Percentiles rank a stretch among this genome's conserved stretches.
These are phyloP conservation scores for Chlamydomonas incerta DNA, from an alignment of 139 green algal species.

Conservation along the genomic window DNA sequence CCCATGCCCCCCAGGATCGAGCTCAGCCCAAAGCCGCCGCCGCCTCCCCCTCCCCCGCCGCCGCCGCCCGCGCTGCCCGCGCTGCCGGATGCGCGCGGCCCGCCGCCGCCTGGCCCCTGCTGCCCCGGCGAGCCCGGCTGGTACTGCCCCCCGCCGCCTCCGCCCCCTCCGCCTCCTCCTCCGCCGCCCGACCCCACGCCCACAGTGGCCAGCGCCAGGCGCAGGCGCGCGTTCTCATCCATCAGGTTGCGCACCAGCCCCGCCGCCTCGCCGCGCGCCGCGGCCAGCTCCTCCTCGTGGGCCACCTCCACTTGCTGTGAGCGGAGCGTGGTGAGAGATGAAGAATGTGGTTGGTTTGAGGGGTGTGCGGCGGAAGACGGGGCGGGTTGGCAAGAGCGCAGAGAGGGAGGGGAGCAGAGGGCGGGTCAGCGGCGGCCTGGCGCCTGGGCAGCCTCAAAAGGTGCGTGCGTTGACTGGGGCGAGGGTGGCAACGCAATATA, in stretches of 20 bases:
- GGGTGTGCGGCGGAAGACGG: no score
- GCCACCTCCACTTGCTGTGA: constrained; percentile 20
- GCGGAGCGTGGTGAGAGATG: no score
- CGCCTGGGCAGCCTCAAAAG: no score
- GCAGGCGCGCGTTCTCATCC: constrained; percentile 24
- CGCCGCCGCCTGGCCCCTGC: background rate
- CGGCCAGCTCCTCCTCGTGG: constrained; percentile 18
- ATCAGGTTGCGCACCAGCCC: background rate
- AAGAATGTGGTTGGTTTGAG: no score
- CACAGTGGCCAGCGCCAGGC: no score
- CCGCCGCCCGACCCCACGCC: background rate
- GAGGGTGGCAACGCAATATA: no score
- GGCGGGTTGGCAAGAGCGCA: background rate
- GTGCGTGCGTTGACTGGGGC: no score
- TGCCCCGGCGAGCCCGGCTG: background rate
- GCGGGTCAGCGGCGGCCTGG: no score
- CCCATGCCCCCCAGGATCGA: background rate
- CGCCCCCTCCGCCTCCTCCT: background rate
- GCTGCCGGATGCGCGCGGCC: no score
- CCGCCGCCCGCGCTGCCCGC: background rate
- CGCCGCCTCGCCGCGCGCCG: constrained; percentile 3
- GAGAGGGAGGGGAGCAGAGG: no score
- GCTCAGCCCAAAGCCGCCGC: background rate
- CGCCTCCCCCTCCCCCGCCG: background rate
- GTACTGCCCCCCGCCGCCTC: background rate